Conservation (phyloP, 441 rosid species). For the Aquilaria agallochum region DNA sequence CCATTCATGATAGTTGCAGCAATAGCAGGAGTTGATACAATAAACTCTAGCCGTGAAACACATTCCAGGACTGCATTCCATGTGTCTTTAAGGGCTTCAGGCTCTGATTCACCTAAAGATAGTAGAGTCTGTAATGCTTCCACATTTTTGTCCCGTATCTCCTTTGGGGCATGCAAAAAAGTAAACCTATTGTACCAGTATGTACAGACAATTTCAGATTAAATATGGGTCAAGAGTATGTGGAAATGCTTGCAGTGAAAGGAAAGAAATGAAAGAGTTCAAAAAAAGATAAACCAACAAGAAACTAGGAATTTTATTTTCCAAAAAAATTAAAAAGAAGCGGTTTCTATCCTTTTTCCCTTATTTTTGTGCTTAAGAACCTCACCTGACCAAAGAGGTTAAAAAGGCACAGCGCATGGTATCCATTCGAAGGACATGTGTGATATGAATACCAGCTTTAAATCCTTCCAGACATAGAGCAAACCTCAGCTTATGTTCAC, state of each 20-base stretch:
- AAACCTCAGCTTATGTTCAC: conserved; percentile 90
- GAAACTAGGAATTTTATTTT: background rate
- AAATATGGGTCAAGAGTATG: conserved; percentile 8
- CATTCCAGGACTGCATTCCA: conserved; percentile 99
- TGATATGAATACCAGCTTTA: conserved; percentile 95
- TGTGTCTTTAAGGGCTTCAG: conserved; percentile 90
- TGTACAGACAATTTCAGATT: background rate
- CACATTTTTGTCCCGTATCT: conserved; percentile 95
- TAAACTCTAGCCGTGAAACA: conserved; percentile 96
- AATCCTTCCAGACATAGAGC: conserved; percentile 98
- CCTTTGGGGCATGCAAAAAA: conserved; percentile 99
- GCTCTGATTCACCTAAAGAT: conserved; percentile 71
- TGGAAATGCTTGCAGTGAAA: conserved; percentile 3
- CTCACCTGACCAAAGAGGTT: conserved; percentile 96
- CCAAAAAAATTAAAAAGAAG: no score
- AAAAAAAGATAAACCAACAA: conserved; percentile 10
- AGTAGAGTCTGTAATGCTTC: conserved; percentile 94
- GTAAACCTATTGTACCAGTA: conserved; percentile 70
- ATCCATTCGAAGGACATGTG: conserved; percentile 96
- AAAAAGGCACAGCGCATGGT: conserved; percentile 99
- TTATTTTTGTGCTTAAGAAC: background rate
- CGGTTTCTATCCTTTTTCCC: background rate
- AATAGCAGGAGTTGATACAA: conserved; percentile 89
- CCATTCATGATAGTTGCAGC: conserved; percentile 96
- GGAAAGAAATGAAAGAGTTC: background rate